Evolutionary conservation across 768 basidiomycete genomes (phyloP), one percentile per base, ranked within the genome.

Genomic region (Lactifluus subvellereus): DNA sequence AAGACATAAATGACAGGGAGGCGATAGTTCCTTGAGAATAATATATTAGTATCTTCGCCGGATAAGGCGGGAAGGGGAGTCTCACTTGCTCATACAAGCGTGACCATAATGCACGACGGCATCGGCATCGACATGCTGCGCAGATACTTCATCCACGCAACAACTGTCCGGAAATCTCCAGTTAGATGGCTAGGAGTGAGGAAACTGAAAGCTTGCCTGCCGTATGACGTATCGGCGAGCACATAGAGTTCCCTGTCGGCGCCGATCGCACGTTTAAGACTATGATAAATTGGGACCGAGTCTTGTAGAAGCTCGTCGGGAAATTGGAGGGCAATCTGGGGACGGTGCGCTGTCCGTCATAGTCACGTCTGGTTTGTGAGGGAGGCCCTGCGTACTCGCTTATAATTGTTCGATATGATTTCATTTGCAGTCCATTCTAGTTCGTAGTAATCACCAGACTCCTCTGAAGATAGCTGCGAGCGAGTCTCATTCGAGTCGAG

Each of bases 191-290:
- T 1, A 16, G 50, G 35, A 13, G 18, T 38, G 37, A 20, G 47
- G 57, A 59, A 20, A 55, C 40, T 11, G 35, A 62, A 56, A 61
- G 61, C 84, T 50, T 77, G 85, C 95, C 91, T 95, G 75, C 95
- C 97, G 74, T 98, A 98, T 4, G 95, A 96, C 22, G 95, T 98
- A 74, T 99, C 96, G 13, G 95, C 96, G n/a, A 98, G 80, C 5
- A 97, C 88, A 72, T 93, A 96, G 27, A 92, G 76, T 68, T 95
- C 88, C 55, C 77, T 77, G 20, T 53, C 72, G 1, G 73, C 73
- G 18, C 79, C 77, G 27, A 85, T 71, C 59, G 69, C 73, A 2
- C 71, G 70, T 70, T 87, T 89, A 40, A 99, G 79, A 4, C 75
- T 71, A 43, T 83, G 79, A 71, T 86, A 94, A 32, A 98, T 86